phyloP scores from a whole-genome alignment of 352 stramenopile species.

The Pythium coloratum region DNA sequence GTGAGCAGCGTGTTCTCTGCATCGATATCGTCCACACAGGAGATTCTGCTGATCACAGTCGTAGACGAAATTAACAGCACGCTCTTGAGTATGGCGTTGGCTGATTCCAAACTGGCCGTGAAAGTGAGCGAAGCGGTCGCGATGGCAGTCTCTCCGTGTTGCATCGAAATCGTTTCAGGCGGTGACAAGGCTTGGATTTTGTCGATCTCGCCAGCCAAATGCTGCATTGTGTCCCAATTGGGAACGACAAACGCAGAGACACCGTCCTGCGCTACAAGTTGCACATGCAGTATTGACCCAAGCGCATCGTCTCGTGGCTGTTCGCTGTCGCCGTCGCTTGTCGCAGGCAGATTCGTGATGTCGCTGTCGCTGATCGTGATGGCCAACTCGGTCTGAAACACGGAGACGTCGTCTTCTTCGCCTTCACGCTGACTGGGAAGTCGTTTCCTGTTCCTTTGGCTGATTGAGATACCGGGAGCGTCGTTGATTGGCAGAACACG shows the following conservation, averaged over 20 bases:
- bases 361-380: background rate
- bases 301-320: background rate
- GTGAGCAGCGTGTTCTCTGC: background rate
- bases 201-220: background rate
- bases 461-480: slow-evolving; percentile 8
- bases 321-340: background rate
- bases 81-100: slow-evolving; percentile 4
- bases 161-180: background rate
- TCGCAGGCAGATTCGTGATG: background rate
- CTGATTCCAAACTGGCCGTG: background rate
- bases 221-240: background rate
- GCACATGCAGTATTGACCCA: background rate
- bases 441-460: background rate
- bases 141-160: no score
- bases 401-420: background rate
- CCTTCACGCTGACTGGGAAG: background rate
- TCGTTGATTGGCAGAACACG: slow-evolving; percentile 20
- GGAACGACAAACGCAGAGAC: background rate
- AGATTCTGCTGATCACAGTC: background rate
- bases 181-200: background rate
- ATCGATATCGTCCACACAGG: background rate
- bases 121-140: slow-evolving; percentile 1
- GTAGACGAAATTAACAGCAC: slow-evolving; percentile 2
- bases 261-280: background rate
- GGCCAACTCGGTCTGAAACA: background rate